Base-by-base conservation (phyloP, 1,139 yeast species). In the Debaryomyces sp. region DNA sequence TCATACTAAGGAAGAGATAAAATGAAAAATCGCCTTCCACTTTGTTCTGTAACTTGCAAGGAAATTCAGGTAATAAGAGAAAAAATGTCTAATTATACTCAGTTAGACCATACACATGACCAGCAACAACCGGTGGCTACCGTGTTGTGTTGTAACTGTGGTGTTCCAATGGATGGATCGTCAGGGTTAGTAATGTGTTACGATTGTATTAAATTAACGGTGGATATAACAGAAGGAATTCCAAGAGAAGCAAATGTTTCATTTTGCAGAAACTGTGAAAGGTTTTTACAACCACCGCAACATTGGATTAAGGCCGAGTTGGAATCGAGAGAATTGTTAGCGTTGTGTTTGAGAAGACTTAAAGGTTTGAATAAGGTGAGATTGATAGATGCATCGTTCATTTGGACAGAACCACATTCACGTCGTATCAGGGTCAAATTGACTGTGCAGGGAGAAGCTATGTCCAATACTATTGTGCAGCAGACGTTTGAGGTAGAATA, bases 321-420 rank as follows among this genome's bases (percentile, higher is more conserved):
- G 47, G 99, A 95, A 71, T 87, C 96, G 29, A 78, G 99, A 67
- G 99, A 94, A 67, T 77, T 95, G 46, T 75, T 94, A 55, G 98
- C 99, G 1, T 72, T 95, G 46, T 89, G 98, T 75, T 75, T 94
- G 58, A 84, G 95, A 68, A 82, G 95, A 66, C 78, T 95, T 58
- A 89, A 87, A 61, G 99, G 99, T 47, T 77, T 95, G 58, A 86
- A 82, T 55, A 91, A 90, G 62, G 95, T 92, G 45, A 79, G 99
- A 57, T 77, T 94, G 52, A 84, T 92, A 29, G 99, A 95, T 73
- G 99, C 99, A 6, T 82, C 92, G 4, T 94, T 94, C 62, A 85
- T 94, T 54, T 94, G 99, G 99, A 94, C 99, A 1, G 99, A 94
- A 70, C 99, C 99, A 1, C 99, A 94, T 68, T 92, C 98, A 23